Evolutionary conservation across 139 green algal genomes (phyloP).

Genomic region (Chlorokybus atmophyticus): DNA sequence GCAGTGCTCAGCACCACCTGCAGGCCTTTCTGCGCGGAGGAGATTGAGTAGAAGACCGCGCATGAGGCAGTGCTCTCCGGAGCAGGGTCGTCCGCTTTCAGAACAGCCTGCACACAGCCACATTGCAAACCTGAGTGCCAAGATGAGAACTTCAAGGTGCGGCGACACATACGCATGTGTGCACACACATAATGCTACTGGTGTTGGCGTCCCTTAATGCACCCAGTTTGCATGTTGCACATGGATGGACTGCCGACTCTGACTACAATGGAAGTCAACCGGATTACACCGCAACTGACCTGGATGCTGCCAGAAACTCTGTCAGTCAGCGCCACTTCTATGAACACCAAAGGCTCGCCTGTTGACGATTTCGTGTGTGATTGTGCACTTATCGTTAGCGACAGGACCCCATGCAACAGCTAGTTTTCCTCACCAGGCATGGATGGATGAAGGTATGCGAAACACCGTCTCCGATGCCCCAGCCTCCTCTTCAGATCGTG

Average conservation of each 20-base stretch:
- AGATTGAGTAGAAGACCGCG: slow-evolving; percentile 71
- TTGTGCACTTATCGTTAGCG: no score
- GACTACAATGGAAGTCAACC: no score
- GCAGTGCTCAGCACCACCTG: neutral
- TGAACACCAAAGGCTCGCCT: slow-evolving; percentile 25
- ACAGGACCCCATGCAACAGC: no score
- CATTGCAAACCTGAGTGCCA: no score
- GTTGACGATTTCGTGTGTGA: no score
- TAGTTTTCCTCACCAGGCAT: slow-evolving; percentile 28
- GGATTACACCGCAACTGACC: neutral
- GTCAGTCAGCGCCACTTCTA: slow-evolving; percentile 14
- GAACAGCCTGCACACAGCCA: no score
- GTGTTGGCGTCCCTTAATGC: no score
- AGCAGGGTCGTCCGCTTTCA: no score
- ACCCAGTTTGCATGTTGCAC: no score
- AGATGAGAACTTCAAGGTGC: no score
- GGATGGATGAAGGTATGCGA: slow-evolving; percentile 52
- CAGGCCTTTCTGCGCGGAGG: slow-evolving; percentile 35
- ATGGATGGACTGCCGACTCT: no score
- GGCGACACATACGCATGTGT: neutral
- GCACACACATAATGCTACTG: neutral
- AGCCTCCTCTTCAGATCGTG: slow-evolving; percentile 43
- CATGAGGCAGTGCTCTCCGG: no score
- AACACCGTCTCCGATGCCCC: slow-evolving; percentile 21
- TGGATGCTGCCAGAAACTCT: slow-evolving; percentile 6